These are phyloP conservation scores for Microbotryum intermedium DNA, from an alignment of 1,284 basidiomycete genomes.

Conservation along the genomic window DNA sequence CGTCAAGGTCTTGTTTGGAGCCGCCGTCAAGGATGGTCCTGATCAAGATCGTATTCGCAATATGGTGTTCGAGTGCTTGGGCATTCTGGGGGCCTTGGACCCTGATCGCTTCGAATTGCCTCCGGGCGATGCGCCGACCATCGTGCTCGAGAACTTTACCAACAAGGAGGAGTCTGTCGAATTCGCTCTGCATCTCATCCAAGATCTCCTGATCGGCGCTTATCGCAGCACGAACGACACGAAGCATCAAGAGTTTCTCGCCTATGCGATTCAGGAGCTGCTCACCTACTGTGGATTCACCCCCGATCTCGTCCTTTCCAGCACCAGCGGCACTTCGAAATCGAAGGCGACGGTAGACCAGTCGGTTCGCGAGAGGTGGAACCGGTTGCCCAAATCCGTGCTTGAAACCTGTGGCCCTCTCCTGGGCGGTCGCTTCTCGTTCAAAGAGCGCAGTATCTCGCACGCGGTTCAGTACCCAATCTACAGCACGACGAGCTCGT, in stretches of 20 bases:
- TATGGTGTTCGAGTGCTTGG: slow-evolving; percentile 80
- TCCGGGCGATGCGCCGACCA: slow-evolving; percentile 55
- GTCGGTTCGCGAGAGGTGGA: slow-evolving; percentile 64
- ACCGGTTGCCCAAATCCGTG: slow-evolving; percentile 67
- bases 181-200: slow-evolving; percentile 80
- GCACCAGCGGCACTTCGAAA: background rate
- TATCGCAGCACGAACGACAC: slow-evolving; percentile 92
- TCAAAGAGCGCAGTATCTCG: slow-evolving; percentile 39
- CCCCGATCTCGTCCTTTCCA: slow-evolving; percentile 52
- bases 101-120: slow-evolving; percentile 80
- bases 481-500: slow-evolving; percentile 66
- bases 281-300: slow-evolving; percentile 82
- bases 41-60: slow-evolving; percentile 53
- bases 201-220: slow-evolving; percentile 78
- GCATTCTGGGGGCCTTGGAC: slow-evolving; percentile 89
- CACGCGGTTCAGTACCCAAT: slow-evolving; percentile 52
- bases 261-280: slow-evolving; percentile 88
- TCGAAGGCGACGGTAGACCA: slow-evolving; percentile 42
- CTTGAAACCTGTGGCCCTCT: slow-evolving; percentile 81
- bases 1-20: slow-evolving; percentile 59
- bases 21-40: slow-evolving; percentile 63
- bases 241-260: slow-evolving; percentile 79
- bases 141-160: slow-evolving; percentile 72
- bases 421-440: slow-evolving; percentile 60
- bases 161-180: slow-evolving; percentile 67